These are phyloP conservation scores for Suillus spraguei DNA, from an alignment of 768 basidiomycete species.

Conservation along the genomic window DNA sequence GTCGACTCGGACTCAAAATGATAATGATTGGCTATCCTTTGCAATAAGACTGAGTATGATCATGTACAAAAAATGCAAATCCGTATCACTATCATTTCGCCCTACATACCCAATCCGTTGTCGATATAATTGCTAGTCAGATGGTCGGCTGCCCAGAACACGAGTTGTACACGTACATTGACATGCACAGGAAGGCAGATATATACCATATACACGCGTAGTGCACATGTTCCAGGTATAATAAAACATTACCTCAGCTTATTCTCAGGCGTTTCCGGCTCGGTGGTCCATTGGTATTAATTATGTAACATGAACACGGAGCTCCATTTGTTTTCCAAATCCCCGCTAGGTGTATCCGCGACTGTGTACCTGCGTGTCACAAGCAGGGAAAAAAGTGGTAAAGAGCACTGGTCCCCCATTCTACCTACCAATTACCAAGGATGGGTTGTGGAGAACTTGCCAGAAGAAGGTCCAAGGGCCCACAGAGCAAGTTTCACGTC, in stretches of 20 bases:
- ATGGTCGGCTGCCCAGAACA: neutral
- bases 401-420: no score
- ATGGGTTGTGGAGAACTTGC: neutral
- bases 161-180: neutral
- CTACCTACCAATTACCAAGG: neutral
- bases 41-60: neutral
- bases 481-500: neutral
- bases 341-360: no score
- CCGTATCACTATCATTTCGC: neutral
- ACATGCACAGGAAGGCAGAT: neutral
- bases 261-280: neutral
- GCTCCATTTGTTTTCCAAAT: neutral
- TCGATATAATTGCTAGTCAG: neutral
- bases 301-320: neutral
- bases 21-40: neutral
- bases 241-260: neutral
- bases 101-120: neutral
- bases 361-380: no score
- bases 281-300: neutral
- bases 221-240: neutral
- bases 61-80: neutral
- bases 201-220: neutral
- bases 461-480: neutral
- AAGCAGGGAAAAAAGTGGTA: no score
- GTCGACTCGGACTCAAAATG: neutral